Evolutionary conservation across 495 filamentous ascomycete species (phyloP).

Genomic region (Daldinia decipiens): DNA sequence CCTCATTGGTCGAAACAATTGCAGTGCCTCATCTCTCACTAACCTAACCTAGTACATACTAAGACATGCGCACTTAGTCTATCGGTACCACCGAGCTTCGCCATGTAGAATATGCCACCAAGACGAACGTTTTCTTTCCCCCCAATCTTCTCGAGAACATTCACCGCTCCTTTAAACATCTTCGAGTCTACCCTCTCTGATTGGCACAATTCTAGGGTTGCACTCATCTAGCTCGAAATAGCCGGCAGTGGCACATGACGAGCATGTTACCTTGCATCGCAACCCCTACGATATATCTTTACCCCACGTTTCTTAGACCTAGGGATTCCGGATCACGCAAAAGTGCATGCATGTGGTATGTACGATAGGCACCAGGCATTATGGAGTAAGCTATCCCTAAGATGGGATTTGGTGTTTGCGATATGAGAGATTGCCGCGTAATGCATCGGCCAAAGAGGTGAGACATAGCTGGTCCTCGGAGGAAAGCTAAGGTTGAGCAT

Average conservation of each 20-base stretch:
- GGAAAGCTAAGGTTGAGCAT: not conserved
- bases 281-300: constrained; percentile 6
- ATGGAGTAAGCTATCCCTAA: not conserved
- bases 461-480: not conserved
- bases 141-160: constrained; percentile 10
- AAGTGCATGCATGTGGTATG: constrained; percentile 19
- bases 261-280: constrained; percentile 34
- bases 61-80: constrained; percentile 13
- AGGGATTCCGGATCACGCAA: constrained; percentile 14
- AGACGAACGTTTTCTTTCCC: constrained; percentile 3
- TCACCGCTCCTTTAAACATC: constrained; percentile 37
- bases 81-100: constrained; percentile 9
- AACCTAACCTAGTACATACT: constrained; percentile 9
- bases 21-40: constrained; percentile 2
- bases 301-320: constrained; percentile 35
- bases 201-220: constrained; percentile 28
- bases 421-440: constrained; percentile 1
- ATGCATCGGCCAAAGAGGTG: not conserved
- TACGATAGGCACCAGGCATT: constrained; percentile 1
- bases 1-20: constrained; percentile 3
- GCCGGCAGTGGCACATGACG: constrained; percentile 33
- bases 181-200: constrained; percentile 16
- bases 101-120: not conserved
- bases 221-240: constrained; percentile 36
- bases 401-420: not conserved